These are phyloP conservation scores for Stachybotrys elegans DNA, from an alignment of 2,329 filamentous ascomycete genomes.

Conservation along the genomic window DNA sequence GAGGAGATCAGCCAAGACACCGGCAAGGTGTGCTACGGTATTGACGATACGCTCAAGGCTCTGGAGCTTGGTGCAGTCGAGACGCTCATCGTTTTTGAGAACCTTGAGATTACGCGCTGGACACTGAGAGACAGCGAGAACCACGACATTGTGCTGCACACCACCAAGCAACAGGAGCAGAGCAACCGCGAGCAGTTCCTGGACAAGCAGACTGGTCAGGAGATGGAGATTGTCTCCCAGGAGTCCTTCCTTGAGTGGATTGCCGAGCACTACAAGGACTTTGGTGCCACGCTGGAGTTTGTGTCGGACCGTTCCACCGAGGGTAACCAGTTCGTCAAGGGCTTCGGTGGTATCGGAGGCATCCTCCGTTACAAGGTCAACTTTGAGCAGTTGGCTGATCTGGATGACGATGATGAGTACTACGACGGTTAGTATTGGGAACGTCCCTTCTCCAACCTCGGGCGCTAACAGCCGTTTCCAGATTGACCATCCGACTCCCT, in stretches of 20 bases:
- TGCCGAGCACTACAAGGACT: slow-evolving; percentile 96
- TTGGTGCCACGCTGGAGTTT: slow-evolving; percentile 92
- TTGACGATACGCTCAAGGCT: slow-evolving; percentile 96
- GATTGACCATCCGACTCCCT: slow-evolving; percentile 90
- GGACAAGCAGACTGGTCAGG: slow-evolving; percentile 92
- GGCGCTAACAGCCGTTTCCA: slow-evolving; percentile 23
- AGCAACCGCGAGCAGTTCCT: slow-evolving; percentile 77
- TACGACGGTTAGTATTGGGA: slow-evolving; percentile 55
- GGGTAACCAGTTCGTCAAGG: slow-evolving; percentile 99
- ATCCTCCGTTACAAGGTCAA: slow-evolving; percentile 99
- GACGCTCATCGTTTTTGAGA: slow-evolving; percentile 94
- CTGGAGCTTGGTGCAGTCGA: slow-evolving; percentile 93
- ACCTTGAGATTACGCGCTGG: slow-evolving; percentile 92
- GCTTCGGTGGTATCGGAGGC: slow-evolving; percentile 96
- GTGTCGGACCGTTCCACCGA: slow-evolving; percentile 96
- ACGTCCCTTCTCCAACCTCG: no score
- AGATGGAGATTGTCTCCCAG: slow-evolving; percentile 90
- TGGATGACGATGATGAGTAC: slow-evolving; percentile 92
- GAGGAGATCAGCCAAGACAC: slow-evolving; percentile 98
- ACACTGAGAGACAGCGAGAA: slow-evolving; percentile 75
- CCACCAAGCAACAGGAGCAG: slow-evolving; percentile 72
- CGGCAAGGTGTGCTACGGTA: slow-evolving; percentile 94
- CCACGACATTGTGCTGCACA: slow-evolving; percentile 72
- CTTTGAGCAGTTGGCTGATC: slow-evolving; percentile 95
- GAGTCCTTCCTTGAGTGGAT: slow-evolving; percentile 99